Evolutionary conservation across 2,329 filamentous ascomycete species (phyloP), one percentile per base, ranked within the genome.

Genomic region (Pseudogymnoascus sp.): DNA sequence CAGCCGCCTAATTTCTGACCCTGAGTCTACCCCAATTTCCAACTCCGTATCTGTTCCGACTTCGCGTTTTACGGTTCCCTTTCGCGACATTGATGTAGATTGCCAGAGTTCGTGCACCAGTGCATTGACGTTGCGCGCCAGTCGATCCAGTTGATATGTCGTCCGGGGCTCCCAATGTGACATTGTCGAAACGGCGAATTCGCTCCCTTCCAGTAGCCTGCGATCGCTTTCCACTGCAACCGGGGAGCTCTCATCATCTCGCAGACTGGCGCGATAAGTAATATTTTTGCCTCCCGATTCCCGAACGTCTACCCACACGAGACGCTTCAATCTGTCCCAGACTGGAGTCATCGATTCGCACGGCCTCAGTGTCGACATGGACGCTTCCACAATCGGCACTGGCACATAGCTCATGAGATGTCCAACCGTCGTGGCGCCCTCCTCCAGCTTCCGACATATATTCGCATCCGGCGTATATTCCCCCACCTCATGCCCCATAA

Each of bases 391-490:
- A 17, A 60, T 60, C 19, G 59, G 33, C 13, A 42, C 11, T 9
- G 59, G 59, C 33, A 40, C 10, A 19, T 11, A n/a, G n/a, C 35
- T 60, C 35, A 40, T 31, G 33, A 60, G 59, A 4, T 62, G 21
- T 6, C 42, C 7, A 7, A 62, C 60, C 10, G 42, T 46, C 23
- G 40, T 59, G 2, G 35, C 59, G 17, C 38, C 19, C 15, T 61
- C 17, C 11, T 17, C 42, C 9, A 44, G 40, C 6, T 62, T 62
- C 38, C 40, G 60, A 33, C 29, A 38, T 38, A 46, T 53, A 46
- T 62, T 62, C 19, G 37, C 60, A 33, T 62, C 38, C 40, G 42
- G 60, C 3, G 60, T 53, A 44, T 44, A 53, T 26, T 60, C 38
- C 59, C 11, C 35, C 6, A 60, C 38, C 33, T 60, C 59, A 26